Conservation (phyloP, 2,329 filamentous ascomycete genomes). For the Ascochyta lentis region DNA sequence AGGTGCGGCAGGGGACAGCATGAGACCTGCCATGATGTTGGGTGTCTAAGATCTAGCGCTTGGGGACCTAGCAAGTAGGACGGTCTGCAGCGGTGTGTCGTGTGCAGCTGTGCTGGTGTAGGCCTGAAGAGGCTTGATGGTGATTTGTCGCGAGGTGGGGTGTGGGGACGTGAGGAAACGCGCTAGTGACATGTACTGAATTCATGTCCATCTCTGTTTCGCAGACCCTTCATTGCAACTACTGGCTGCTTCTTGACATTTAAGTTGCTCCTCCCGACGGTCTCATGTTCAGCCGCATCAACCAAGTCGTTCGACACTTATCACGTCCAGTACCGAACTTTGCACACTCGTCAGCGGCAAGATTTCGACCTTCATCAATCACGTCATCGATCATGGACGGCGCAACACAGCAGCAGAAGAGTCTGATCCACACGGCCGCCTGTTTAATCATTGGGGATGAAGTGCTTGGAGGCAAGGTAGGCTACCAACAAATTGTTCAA, state of each 20-base stretch:
- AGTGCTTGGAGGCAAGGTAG: conserved; percentile 90
- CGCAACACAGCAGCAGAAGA: conserved; percentile 59
- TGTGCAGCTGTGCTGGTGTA: conserved; percentile 16
- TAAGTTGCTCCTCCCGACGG: background rate
- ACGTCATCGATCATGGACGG: conserved; percentile 55
- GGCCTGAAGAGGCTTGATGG: conserved; percentile 27
- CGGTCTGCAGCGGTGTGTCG: conserved; percentile 8
- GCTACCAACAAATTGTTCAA: conserved; percentile 20
- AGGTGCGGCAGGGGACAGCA: background rate
- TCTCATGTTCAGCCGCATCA: conserved; percentile 74
- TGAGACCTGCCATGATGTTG: conserved; percentile 29
- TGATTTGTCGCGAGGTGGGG: conserved; percentile 19
- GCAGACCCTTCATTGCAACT: conserved; percentile 13
- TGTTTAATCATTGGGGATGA: conserved; percentile 98
- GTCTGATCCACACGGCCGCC: conserved; percentile 85
- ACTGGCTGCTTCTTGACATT: background rate
- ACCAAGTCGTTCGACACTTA: conserved; percentile 76
- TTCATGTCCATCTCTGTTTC: conserved; percentile 14
- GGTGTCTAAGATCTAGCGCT: background rate
- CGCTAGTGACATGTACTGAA: conserved; percentile 21
- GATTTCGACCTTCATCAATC: conserved; percentile 32
- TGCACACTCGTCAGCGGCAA: conserved; percentile 56
- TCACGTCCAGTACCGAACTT: conserved; percentile 66
- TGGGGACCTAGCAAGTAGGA: background rate
- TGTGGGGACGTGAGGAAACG: background rate